These are phyloP conservation scores for Aureobasidium leucospermi DNA, from an alignment of 2,329 filamentous ascomycete genomes.

Conservation along the genomic window DNA sequence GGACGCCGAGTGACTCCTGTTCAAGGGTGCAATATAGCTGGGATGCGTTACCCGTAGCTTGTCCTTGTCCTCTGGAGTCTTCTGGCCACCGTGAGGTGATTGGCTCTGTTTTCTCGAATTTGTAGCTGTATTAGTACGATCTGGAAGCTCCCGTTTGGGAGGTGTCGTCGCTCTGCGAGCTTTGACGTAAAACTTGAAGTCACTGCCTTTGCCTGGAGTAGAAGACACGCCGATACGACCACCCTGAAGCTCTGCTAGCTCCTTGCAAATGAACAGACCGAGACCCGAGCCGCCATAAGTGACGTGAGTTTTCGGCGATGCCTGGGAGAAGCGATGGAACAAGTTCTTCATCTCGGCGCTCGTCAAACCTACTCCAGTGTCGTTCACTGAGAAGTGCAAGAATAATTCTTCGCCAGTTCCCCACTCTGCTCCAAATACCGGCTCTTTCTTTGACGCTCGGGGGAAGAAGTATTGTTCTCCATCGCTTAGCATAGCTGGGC, in stretches of 20 bases:
- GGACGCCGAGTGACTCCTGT: slow-evolving; percentile 5
- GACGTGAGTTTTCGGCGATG: slow-evolving; percentile 58
- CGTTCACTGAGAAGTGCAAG: slow-evolving; percentile 28
- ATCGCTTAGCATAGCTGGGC: slow-evolving; percentile 26
- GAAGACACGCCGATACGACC: slow-evolving; percentile 60
- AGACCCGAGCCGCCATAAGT: slow-evolving; percentile 63
- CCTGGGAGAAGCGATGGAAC: slow-evolving; percentile 62
- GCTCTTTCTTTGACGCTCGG: slow-evolving; percentile 15
- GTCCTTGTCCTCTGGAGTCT: neutral
- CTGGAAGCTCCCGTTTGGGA: neutral
- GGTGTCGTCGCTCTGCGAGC: slow-evolving; percentile 36
- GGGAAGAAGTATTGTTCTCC: slow-evolving; percentile 28
- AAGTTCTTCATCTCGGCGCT: slow-evolving; percentile 36
- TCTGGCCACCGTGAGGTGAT: neutral
- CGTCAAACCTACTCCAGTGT: slow-evolving; percentile 31
- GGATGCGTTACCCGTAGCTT: neutral
- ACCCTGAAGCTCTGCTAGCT: slow-evolving; percentile 59
- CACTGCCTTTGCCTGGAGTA: slow-evolving; percentile 49
- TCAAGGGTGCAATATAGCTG: neutral
- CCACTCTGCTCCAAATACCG: slow-evolving; percentile 21
- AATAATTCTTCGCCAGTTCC: slow-evolving; percentile 30
- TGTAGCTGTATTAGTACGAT: neutral
- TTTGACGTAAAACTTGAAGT: slow-evolving; percentile 60
- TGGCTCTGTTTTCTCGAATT: neutral
- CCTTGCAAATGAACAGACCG: slow-evolving; percentile 61